A percentile compares a stretch with the other conserved stretches of the same genome.
These are phyloP conservation scores for Camellia granthamiana DNA, from an alignment of 148 eudicot genomes.

Conservation along the genomic window DNA sequence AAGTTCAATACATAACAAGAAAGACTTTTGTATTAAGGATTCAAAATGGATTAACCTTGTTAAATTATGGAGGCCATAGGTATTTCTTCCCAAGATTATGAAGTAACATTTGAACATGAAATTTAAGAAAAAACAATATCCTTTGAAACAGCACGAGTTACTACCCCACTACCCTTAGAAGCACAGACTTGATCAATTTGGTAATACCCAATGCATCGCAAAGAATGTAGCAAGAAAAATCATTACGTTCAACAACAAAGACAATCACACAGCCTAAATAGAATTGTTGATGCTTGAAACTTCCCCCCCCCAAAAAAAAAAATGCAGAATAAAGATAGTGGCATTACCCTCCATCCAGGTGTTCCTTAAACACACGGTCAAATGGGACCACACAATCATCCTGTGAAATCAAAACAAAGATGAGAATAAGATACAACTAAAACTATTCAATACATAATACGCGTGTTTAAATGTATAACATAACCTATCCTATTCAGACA, in stretches of 20 bases:
- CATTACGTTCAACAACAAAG: background rate
- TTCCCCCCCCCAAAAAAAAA: slow-evolving; percentile 8
- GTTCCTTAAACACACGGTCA: slow-evolving; percentile 90
- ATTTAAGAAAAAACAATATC: background rate
- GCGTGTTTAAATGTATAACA: too few relatives aligned
- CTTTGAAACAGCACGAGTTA: background rate
- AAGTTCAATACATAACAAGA: background rate
- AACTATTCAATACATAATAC: too few relatives aligned
- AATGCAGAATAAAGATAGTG: background rate
- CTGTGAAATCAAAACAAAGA: too few relatives aligned
- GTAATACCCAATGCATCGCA: slow-evolving; percentile 7
- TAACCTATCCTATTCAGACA: too few relatives aligned
- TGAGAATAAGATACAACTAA: too few relatives aligned
- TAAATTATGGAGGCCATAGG: background rate
- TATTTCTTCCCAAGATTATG: slow-evolving; percentile 8
- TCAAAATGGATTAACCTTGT: background rate
- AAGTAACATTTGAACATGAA: background rate
- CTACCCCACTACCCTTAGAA: background rate
- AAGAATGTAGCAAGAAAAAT: background rate
- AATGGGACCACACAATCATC: too few relatives aligned
- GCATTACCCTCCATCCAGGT: slow-evolving; percentile 98
- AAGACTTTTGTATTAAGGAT: background rate
- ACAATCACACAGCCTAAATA: background rate
- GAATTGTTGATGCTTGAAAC: background rate
- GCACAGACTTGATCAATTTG: background rate